Conservation (phyloP, 495 filamentous ascomycete species). For the Penicillium riverlandense region DNA sequence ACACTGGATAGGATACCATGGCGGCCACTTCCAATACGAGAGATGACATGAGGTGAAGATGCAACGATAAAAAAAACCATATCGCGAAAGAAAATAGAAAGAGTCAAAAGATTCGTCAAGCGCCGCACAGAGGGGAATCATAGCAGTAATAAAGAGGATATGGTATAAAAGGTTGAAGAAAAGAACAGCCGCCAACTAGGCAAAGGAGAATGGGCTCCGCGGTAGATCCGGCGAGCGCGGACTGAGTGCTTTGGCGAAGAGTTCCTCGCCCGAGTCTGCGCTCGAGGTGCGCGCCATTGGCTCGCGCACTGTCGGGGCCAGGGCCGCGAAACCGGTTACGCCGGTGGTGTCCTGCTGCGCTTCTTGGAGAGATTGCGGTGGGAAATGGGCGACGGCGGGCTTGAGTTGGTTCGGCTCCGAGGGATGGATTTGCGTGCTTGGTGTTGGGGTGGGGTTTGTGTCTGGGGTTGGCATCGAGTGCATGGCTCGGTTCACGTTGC, state of each 20-base stretch:
- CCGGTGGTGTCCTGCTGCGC: conserved; percentile 27
- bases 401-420: conserved; percentile 10
- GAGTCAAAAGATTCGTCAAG: conserved; percentile 11
- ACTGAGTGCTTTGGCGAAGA: conserved; percentile 76
- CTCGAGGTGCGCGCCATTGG: conserved; percentile 15
- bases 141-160: conserved; percentile 13
- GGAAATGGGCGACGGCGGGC: conserved; percentile 28
- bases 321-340: conserved; percentile 26
- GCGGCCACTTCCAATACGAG: conserved; percentile 6
- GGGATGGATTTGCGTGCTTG: conserved; percentile 3
- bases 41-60: conserved; percentile 10
- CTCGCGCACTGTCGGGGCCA: conserved; percentile 21
- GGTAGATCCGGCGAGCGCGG: conserved; percentile 72
- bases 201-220: conserved; percentile 63
- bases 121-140: conserved; percentile 24
- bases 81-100: conserved; percentile 2
- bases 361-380: conserved; percentile 33
- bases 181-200: conserved; percentile 6
- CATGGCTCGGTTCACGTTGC: conserved; percentile 20
- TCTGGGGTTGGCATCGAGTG: conserved; percentile 22
- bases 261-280: conserved; percentile 57
- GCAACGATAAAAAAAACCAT: neutral
- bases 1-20: conserved; percentile 13
- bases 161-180: neutral
- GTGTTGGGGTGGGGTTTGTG: conserved; percentile 17